Conservation (phyloP, 306 rosid species). For the Cyamopsis tetragonoloba region DNA sequence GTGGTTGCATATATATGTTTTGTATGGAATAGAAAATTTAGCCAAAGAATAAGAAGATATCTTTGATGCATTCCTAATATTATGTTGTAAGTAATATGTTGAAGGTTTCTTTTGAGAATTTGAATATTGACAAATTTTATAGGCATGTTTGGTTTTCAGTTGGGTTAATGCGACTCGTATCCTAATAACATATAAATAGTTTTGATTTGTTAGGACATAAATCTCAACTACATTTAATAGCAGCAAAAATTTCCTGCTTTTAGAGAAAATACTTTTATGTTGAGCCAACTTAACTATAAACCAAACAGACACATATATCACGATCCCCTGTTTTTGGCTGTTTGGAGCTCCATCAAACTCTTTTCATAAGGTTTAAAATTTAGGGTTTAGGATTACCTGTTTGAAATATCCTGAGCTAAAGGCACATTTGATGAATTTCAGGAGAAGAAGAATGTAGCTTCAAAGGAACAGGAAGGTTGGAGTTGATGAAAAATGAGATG, state of each 20-base stretch:
- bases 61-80: neutral
- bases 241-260: too few species aligned
- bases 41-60: constrained; percentile 2
- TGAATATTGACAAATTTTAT: neutral
- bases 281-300: too few species aligned
- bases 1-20: neutral
- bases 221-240: too few species aligned
- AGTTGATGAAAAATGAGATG: constrained; percentile 59
- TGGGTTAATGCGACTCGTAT: too few species aligned
- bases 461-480: constrained; percentile 57
- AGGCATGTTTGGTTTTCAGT: neutral
- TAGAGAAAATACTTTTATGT: too few species aligned
- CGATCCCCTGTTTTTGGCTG: too few species aligned
- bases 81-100: neutral
- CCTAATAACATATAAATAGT: too few species aligned
- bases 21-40: neutral
- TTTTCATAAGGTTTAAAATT: too few species aligned
- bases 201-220: too few species aligned
- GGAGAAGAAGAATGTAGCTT: constrained; percentile 63
- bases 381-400: neutral
- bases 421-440: constrained; percentile 14
- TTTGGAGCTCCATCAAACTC: neutral
- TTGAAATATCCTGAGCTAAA: constrained; percentile 10
- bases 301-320: too few species aligned
- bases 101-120: neutral